Evolutionary conservation across 2,329 filamentous ascomycete species (phyloP).

Genomic region (Albophoma yamanashiensis): DNA sequence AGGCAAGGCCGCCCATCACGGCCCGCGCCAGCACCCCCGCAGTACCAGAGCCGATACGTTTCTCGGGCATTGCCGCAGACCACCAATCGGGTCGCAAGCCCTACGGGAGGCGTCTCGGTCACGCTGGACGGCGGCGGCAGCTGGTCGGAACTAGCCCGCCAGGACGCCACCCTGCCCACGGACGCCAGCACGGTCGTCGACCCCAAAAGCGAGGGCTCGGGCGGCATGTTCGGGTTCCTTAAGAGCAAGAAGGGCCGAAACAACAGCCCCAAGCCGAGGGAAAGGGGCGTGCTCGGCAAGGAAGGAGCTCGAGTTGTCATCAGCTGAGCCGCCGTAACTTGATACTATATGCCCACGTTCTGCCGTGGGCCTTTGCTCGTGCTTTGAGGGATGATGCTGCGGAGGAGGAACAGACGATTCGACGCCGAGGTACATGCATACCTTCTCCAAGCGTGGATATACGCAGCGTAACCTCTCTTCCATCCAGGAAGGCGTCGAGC

Average conservation of each 20-base stretch:
- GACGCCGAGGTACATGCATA: neutral
- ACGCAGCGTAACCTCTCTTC: neutral
- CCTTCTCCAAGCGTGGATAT: neutral
- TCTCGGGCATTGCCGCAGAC: constrained; percentile 39
- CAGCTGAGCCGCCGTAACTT: constrained; percentile 30
- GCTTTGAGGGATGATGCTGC: neutral
- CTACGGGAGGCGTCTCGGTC: constrained; percentile 79
- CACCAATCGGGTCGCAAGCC: constrained; percentile 61
- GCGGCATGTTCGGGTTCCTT: constrained; percentile 84
- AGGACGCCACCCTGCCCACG: constrained; percentile 63
- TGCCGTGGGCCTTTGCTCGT: neutral
- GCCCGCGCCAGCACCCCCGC: constrained; percentile 28
- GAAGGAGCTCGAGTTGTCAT: constrained; percentile 83
- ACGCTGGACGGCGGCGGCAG: constrained; percentile 81
- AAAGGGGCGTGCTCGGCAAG: constrained; percentile 87
- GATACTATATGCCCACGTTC: neutral
- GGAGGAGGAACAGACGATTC: neutral
- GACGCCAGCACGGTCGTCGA: constrained; percentile 49
- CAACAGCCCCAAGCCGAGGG: constrained; percentile 87
- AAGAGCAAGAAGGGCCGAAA: constrained; percentile 82
- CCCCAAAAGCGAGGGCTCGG: constrained; percentile 46
- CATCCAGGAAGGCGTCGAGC: neutral
- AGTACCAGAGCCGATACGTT: constrained; percentile 36
- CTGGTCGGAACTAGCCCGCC: constrained; percentile 84
- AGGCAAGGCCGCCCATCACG: constrained; percentile 13